phyloP scores from a whole-genome alignment of 192 early-diverging fungal genomes.

The Linnemannia zychae region DNA sequence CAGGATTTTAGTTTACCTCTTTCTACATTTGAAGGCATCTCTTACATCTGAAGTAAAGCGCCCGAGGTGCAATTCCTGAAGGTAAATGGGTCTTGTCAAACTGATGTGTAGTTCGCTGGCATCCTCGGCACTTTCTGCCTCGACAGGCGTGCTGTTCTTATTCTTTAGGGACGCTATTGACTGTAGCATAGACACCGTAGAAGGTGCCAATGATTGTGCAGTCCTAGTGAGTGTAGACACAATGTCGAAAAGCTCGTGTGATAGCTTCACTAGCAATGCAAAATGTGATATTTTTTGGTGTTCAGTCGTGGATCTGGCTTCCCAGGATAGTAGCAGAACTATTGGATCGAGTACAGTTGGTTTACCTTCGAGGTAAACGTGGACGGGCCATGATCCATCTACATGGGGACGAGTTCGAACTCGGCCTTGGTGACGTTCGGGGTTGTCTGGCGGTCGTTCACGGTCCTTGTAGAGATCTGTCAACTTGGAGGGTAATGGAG shows the following conservation, averaged over 20 bases:
- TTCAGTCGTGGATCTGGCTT: too few relatives aligned
- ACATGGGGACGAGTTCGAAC: conserved; percentile 28
- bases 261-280: conserved; percentile 30
- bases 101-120: conserved; percentile 44
- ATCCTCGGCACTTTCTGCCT: conserved; percentile 35
- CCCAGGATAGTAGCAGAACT: too few relatives aligned
- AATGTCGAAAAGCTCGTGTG: conserved; percentile 40
- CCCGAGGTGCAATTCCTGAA: conserved; percentile 42
- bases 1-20: conserved; percentile 8
- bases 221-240: conserved; percentile 15
- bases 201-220: conserved; percentile 18
- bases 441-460: conserved; percentile 30
- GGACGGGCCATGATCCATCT: conserved; percentile 50
- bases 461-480: conserved; percentile 43
- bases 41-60: conserved; percentile 34
- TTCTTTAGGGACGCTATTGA: conserved; percentile 23
- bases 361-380: conserved; percentile 51
- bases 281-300: background rate
- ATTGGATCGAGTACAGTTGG: too few relatives aligned
- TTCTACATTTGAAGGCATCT: conserved; percentile 30
- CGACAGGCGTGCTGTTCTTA: background rate
- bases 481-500: conserved; percentile 37
- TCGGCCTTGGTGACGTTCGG: conserved; percentile 31
- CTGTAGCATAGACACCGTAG: conserved; percentile 28
- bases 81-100: conserved; percentile 36